Base-by-base conservation (phyloP, 768 basidiomycete species). In the Butyriboletus loyo region DNA sequence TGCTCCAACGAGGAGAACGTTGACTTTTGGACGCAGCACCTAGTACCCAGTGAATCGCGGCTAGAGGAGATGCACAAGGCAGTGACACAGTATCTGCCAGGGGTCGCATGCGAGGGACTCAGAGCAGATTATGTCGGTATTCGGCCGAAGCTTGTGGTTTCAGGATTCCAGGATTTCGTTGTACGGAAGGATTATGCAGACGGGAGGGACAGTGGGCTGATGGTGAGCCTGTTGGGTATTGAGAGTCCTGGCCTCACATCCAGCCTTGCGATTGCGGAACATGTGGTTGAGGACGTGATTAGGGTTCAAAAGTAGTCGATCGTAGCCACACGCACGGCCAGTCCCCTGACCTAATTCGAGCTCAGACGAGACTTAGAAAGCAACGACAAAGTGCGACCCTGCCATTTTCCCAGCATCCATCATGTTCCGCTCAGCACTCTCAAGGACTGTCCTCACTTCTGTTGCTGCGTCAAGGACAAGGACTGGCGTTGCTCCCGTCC, bases 191-290 rank as follows among this genome's bases (percentile, higher is more conserved):
- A 92, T 64, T 82, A 83, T 61, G 77, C 82, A 1, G 68, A 70
- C n/a, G 67, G 62, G 9, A 74, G 63, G 56, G 64, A 58, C 17
- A 40, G 43, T 13, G 64, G 59, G 22, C 52, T 62, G 53, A 86
- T 98, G 84, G 78, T 98, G 59, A 93, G 84, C 65, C 72, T 97
- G 54, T 66, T 93, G 65, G 93, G 94, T 0, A 93, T 98, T 55
- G 93, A 97, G 66, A 91, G 87, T 56, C 96, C 96, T 0, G 96
- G 96, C 0, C 71, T 98, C 65, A 98, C 96, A 5, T 81, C 88
- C 10, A 82, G 82, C 61, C 78, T 98, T 58, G 93, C 90, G 4
- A 87, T 96, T 32, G 96, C 89, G 2, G 90, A 96, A 71, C 71
- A 78, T 64, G 85, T 97, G 1, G 86, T 86, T 8, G 81, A 85